Base-by-base conservation (phyloP, 192 early-diverging fungal genomes). In the Neocallimastix lanati region DNA sequence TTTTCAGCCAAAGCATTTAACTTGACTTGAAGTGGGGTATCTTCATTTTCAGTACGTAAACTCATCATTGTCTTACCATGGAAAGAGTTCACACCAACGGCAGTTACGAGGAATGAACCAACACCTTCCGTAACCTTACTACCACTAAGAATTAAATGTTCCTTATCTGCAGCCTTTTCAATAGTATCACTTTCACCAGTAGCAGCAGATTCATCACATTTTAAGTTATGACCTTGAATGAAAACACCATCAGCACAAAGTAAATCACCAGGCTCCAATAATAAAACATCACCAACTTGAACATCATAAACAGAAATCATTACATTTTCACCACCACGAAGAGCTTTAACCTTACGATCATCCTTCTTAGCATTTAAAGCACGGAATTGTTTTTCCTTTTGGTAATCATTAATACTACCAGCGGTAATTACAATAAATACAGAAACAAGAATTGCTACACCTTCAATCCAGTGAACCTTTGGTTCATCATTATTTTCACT, bases 21-120 rank as follows among this genome's bases (percentile, higher is more conserved):
- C 82, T 98, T 98, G 77, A 84, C 82, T 84, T 99, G 98, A 15
- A 99, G 86, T 11, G 98, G 98, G 0, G 98, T 99, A 28, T 90
- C 91, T 80, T 96, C 93, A 36, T 83, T 81, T 80, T 97, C 95
- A n/a, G 90, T 91, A 29, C 96, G 90, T 79, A 98, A 28, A 36
- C 78, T 37, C 86, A 96, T 91, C 88, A 99, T 85, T 14, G 93
- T 93, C 77, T 90, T 88, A 21, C 98, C 98, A 82, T 96, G 89
- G 83, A 95, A 92, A 28, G 96, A 96, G 83, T 96, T 89, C 18
- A 87, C 83, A 38, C 98, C 98, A 6, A 94, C 92, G 28, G 91
- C 92, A 14, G 95, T 92, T 13, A 95, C 88, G 29, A 97, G 84
- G 84, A 96, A 96, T 30, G 85, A 84, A 11, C 96, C 96, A 13